Percentiles rank a stretch among this genome's conserved stretches.
These are phyloP conservation scores for Neofusicoccum parvum DNA, from an alignment of 2,329 filamentous ascomycete species.

Conservation along the genomic window DNA sequence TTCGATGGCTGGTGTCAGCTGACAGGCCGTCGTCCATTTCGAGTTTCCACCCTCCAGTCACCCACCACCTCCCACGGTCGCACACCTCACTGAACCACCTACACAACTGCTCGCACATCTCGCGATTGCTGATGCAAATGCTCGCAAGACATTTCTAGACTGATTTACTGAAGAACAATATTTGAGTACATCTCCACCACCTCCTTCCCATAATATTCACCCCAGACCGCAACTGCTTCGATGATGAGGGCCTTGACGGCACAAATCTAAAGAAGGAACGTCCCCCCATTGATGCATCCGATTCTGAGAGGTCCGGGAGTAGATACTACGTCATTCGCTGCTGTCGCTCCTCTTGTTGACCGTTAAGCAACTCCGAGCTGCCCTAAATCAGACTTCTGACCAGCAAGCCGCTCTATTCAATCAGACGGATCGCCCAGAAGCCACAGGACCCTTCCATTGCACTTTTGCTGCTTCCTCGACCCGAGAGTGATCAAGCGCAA, in stretches of 20 bases:
- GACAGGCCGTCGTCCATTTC: background rate
- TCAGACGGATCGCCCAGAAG: background rate
- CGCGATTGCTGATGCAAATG: background rate
- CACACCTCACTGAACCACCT: background rate
- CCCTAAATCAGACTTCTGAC: background rate
- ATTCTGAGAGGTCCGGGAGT: background rate
- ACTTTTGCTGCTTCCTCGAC: background rate
- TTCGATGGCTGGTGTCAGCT: background rate
- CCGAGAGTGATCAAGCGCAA: background rate
- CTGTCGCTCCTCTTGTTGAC: background rate
- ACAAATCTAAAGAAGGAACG: background rate
- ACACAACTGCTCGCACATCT: background rate
- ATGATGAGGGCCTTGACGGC: background rate
- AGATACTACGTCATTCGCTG: background rate
- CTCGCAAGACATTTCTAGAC: background rate
- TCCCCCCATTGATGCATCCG: background rate
- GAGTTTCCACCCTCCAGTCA: background rate
- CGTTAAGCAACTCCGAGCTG: background rate
- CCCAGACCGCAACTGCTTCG: background rate
- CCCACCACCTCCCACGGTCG: background rate
- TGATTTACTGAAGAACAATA: background rate
- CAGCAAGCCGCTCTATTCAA: background rate
- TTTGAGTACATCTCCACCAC: background rate
- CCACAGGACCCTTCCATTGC: background rate
- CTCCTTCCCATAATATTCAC: background rate